Evolutionary conservation across 2,329 filamentous ascomycete species (phyloP), one percentile per base, ranked within the genome.

Genomic region (Scytalidium sp.): DNA sequence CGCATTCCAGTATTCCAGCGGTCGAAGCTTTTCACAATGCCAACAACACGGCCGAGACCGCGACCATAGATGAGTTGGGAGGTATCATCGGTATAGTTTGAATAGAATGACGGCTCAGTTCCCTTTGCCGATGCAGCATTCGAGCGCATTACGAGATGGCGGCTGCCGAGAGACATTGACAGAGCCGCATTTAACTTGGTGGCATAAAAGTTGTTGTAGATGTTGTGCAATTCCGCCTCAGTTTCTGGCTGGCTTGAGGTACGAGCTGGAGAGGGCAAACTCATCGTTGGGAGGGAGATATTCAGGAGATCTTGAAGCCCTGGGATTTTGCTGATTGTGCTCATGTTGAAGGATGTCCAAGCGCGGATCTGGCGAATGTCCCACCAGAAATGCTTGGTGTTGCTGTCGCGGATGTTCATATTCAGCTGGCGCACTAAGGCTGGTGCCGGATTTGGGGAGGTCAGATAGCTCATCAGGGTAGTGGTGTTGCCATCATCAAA

Each of bases 1-100:
- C 91, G 88, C 89, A 96, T 96, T 55, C 88, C 89, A 1, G 90
- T 94, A 76, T 96, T 96, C 88, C 95, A 97, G 61, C 89, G 86
- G 68, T 96, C 88, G 65, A 93, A 97, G 66, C 84, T 87, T 71
- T 93, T 93, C 60, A 95, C 88, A n/a, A 97, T 79, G 6, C 93
- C 89, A 44, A 93, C 85, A 11, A 91, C 80, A 25, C 88, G 83
- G 20, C 86, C 63, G 68, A 83, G 63, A 63, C 78, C 61, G 3
- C 70, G 67, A 10, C 76, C 76, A 3, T 73, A 69, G 51, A 71
- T 67, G 3, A 76, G 75, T 9, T 64, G 64, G 13, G 76, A 75
- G 3, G 66, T 71, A 57, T 79, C 76, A 22, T 72, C 73, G n/a
- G 71, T 66, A 61, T 80, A 79, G 55, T 78, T 78, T 36, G 74